Evolutionary conservation across 345 rosid species (phyloP).

Genomic region (Sonneratia caseolaris): DNA sequence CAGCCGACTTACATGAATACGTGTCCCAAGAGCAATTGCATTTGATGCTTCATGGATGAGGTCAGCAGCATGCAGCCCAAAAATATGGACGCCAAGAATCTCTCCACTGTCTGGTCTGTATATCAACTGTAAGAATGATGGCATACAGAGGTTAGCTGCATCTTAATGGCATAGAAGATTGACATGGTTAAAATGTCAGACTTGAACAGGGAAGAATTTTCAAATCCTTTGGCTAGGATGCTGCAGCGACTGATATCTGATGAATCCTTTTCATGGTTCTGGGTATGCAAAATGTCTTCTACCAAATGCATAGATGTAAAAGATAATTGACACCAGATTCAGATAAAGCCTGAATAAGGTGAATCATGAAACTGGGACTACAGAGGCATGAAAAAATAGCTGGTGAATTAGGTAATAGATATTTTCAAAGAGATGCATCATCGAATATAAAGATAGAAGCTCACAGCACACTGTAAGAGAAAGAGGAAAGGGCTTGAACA

Average conservation of each 20-base stretch:
- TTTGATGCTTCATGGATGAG: conserved; percentile 99
- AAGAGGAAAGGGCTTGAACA: conserved; percentile 2
- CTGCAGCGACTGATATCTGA: background rate
- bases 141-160: background rate
- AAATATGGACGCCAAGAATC: conserved; percentile 92
- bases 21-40: conserved; percentile 84
- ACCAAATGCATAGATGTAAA: background rate
- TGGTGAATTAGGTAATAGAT: background rate
- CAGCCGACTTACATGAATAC: conserved; percentile 49
- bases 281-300: background rate
- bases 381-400: background rate
- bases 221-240: background rate
- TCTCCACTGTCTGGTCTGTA: conserved; percentile 96
- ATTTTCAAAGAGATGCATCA: background rate
- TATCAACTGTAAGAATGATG: conserved; percentile 52
- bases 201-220: background rate
- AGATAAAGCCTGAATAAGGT: background rate
- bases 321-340: background rate
- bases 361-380: background rate
- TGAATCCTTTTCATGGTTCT: background rate
- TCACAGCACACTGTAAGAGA: background rate
- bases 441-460: background rate
- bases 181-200: background rate
- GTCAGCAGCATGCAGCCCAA: conserved; percentile 97
- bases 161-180: background rate